Evolutionary conservation across 305 asterid genomes (phyloP).

Genomic region (Fraxinus sp.): DNA sequence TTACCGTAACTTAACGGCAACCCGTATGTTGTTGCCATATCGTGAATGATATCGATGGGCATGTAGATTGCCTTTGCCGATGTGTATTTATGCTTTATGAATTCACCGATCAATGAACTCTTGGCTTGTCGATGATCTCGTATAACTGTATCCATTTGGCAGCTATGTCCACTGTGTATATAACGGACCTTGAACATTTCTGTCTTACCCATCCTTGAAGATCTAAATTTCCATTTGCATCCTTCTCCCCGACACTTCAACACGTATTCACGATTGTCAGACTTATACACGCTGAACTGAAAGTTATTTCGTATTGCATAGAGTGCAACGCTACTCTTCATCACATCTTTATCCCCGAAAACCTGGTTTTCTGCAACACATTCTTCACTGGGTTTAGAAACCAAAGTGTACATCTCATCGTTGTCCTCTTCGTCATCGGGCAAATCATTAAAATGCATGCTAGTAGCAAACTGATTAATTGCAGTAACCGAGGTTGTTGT

Average conservation of each 20-base stretch:
- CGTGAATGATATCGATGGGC: background rate
- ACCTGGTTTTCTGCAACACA: too few relatives aligned
- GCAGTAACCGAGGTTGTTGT: too few relatives aligned
- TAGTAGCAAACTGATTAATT: too few relatives aligned
- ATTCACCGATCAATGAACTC: background rate
- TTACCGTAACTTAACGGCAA: background rate
- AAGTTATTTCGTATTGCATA: background rate
- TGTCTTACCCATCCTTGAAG: background rate
- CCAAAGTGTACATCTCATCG: too few relatives aligned
- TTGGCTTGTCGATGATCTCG: background rate
- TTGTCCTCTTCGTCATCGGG: too few relatives aligned
- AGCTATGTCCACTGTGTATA: background rate
- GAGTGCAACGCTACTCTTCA: background rate
- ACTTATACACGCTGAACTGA: background rate
- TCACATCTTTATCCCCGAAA: background rate
- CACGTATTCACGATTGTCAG: background rate
- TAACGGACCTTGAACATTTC: background rate
- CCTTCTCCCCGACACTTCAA: background rate
- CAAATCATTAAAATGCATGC: too few relatives aligned
- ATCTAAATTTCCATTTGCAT: background rate
- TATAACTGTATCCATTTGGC: background rate
- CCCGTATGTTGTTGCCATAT: background rate
- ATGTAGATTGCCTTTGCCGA: background rate
- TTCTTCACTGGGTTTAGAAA: background rate
- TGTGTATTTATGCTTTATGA: background rate